These are phyloP conservation scores for Acanthamoeba sp. DNA, from an alignment of 208 protist species.

Conservation along the genomic window DNA sequence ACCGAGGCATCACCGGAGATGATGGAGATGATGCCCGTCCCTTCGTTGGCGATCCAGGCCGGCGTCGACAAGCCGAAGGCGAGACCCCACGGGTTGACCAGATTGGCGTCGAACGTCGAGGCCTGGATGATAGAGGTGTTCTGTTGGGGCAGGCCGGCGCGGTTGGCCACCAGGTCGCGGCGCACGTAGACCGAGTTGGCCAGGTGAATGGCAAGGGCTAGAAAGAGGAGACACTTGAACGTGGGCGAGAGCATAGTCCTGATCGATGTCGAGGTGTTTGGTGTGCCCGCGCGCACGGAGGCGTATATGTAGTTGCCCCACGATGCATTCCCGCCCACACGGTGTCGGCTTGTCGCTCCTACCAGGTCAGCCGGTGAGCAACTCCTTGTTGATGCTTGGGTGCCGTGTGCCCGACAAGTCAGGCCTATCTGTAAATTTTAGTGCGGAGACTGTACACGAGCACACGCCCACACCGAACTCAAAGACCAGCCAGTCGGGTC, in stretches of 20 bases:
- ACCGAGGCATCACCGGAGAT: not conserved
- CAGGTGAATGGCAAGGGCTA: not conserved
- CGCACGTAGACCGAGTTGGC: not conserved
- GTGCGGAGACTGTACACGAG: no score
- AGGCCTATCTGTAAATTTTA: no score
- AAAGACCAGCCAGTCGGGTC: no score
- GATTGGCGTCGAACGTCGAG: not conserved
- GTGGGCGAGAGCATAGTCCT: not conserved
- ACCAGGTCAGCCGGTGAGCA: no score
- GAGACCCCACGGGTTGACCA: constrained; percentile 13
- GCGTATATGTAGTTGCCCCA: no score
- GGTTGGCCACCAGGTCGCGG: not conserved
- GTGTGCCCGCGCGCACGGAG: no score
- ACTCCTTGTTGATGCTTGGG: no score
- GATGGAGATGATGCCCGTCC: not conserved
- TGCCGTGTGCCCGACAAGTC: no score
- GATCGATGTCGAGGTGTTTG: no score
- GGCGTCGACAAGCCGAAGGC: not conserved
- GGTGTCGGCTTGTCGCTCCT: no score
- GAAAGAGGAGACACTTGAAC: not conserved
- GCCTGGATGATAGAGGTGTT: not conserved
- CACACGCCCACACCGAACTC: no score
- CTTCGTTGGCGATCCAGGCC: not conserved
- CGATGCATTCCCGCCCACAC: no score
- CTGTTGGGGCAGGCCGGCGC: not conserved